Percentiles rank a stretch among this genome's conserved stretches.
These are phyloP conservation scores for Massariosphaeria phaeospora DNA, from an alignment of 495 filamentous ascomycete genomes.

Conservation along the genomic window DNA sequence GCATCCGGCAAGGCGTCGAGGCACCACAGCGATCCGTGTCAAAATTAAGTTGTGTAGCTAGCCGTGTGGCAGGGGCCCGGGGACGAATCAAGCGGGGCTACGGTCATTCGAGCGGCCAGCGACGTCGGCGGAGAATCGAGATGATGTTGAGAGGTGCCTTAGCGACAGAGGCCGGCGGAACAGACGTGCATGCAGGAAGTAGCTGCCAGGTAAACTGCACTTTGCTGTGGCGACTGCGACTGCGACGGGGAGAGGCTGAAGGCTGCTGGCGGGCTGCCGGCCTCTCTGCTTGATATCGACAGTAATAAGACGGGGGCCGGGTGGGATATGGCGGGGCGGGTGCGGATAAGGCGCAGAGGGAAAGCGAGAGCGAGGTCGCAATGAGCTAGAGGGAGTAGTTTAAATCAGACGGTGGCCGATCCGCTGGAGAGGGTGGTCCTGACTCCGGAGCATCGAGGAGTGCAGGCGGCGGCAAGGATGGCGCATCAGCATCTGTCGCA, in stretches of 20 bases:
- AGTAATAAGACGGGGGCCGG: background rate
- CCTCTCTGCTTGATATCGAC: no score
- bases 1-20: constrained; percentile 21
- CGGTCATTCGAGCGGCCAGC: no score
- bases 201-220: no score
- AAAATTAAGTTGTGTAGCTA: constrained; percentile 26
- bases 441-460: background rate
- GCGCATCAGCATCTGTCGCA: background rate
- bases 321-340: background rate
- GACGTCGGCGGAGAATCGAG: no score
- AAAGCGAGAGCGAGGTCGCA: constrained; percentile 20
- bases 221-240: no score
- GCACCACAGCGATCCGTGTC: constrained; percentile 30
- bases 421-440: constrained; percentile 17
- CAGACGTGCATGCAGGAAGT: no score
- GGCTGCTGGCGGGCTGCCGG: no score
- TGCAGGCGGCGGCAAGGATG: constrained; percentile 6
- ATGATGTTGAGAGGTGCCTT: no score
- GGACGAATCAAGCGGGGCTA: no score
- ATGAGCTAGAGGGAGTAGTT: constrained; percentile 21
- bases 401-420: background rate
- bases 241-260: no score
- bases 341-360: constrained; percentile 5
- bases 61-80: constrained; percentile 18
- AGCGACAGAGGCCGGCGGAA: no score